A percentile compares a stretch with the other conserved stretches of the same genome.
Evolutionary conservation across 495 filamentous ascomycete species (phyloP).

Genomic region (Bryoglossum gracile): DNA sequence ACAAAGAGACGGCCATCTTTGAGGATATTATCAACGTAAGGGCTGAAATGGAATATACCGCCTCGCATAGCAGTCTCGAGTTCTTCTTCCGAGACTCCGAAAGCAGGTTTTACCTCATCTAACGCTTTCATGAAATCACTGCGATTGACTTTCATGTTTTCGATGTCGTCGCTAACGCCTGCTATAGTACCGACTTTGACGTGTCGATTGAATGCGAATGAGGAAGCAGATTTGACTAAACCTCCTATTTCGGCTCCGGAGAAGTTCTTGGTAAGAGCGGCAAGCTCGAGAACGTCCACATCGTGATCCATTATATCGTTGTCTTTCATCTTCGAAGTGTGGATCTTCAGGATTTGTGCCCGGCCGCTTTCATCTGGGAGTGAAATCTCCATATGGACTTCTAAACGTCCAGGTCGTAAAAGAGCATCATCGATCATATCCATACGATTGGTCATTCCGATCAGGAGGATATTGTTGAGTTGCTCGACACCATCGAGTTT

Average conservation of each 20-base stretch:
- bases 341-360: slow-evolving; percentile 89
- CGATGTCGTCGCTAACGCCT: slow-evolving; percentile 73
- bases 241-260: slow-evolving; percentile 92
- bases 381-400: slow-evolving; percentile 96
- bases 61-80: slow-evolving; percentile 66
- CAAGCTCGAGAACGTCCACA: slow-evolving; percentile 75
- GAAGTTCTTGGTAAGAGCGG: slow-evolving; percentile 86
- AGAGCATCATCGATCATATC: slow-evolving; percentile 99
- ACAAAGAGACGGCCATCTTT: slow-evolving; percentile 72
- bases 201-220: slow-evolving; percentile 85
- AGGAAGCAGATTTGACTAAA: slow-evolving; percentile 84
- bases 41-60: slow-evolving; percentile 77
- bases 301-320: slow-evolving; percentile 74
- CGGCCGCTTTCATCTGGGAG: slow-evolving; percentile 85
- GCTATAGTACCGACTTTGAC: slow-evolving; percentile 87
- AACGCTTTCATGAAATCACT: slow-evolving; percentile 82
- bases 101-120: slow-evolving; percentile 89
- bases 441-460: slow-evolving; percentile 98
- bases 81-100: slow-evolving; percentile 89
- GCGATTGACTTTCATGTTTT: slow-evolving; percentile 78
- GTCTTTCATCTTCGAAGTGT: slow-evolving; percentile 82
- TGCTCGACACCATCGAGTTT: slow-evolving; percentile 99
- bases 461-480: slow-evolving; percentile 95
- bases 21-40: slow-evolving; percentile 69
- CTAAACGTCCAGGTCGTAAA: slow-evolving; percentile 85